A percentile compares a stretch with the other conserved stretches of the same genome.
phyloP scores from a whole-genome alignment of 2,329 filamentous ascomycete genomes.

The Apiospora pterosperma region DNA sequence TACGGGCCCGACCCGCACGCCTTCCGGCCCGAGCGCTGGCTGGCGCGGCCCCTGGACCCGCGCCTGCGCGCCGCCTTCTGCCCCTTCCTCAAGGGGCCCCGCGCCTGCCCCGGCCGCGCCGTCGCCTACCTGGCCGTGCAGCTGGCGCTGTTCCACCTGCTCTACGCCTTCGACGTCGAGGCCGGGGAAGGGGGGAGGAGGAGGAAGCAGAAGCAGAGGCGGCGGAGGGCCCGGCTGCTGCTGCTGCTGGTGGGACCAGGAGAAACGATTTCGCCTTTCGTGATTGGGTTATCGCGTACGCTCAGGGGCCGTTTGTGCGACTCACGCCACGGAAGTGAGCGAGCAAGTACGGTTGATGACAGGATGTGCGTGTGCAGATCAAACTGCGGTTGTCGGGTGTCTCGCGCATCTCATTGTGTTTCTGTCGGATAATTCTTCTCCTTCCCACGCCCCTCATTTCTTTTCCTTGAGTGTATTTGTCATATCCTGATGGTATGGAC shows the following conservation, averaged over 20 bases:
- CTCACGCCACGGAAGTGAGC: background rate
- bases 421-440: too few relatives aligned
- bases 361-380: too few relatives aligned
- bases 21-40: constrained; percentile 35
- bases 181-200: background rate
- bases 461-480: too few relatives aligned
- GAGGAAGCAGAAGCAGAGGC: too few relatives aligned
- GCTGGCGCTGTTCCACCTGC: constrained; percentile 1
- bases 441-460: too few relatives aligned
- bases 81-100: constrained; percentile 5
- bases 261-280: background rate
- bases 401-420: too few relatives aligned
- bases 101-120: constrained; percentile 1
- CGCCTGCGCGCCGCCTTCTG: constrained; percentile 1
- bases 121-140: constrained; percentile 6
- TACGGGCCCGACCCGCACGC: constrained; percentile 32
- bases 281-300: background rate
- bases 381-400: too few relatives aligned
- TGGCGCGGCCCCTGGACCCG: constrained; percentile 5
- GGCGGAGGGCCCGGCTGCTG: background rate
- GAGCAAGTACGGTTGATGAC: background rate
- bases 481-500: too few relatives aligned
- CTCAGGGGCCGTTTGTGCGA: background rate
- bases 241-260: background rate
- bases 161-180: background rate